A percentile compares a stretch with the other conserved stretches of the same genome.
Conservation (phyloP, 2,329 filamentous ascomycete species). For the Coniochaeta hoffmannii region DNA sequence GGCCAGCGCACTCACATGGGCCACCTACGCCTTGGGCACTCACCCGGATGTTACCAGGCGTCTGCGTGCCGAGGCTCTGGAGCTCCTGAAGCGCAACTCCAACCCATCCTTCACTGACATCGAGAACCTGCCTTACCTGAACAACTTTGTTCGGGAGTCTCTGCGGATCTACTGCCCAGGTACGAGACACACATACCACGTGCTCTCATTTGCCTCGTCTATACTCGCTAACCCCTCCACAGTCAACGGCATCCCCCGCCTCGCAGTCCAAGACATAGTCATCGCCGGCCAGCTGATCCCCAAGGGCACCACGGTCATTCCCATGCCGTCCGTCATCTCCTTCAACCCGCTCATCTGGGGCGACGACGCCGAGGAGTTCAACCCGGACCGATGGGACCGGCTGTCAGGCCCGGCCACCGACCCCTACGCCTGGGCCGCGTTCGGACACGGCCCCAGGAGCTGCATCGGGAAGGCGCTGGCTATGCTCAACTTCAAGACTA, state of each 20-base stretch:
- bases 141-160: conserved; percentile 26
- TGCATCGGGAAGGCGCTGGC: conserved; percentile 30
- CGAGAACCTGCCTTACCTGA: conserved; percentile 22
- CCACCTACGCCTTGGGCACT: conserved; percentile 21
- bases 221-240: background rate
- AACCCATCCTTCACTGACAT: conserved; percentile 20
- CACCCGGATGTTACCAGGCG: conserved; percentile 21
- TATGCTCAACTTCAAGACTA: conserved; percentile 28
- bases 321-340: conserved; percentile 12
- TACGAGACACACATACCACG: conserved; percentile 5
- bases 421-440: conserved; percentile 26
- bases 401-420: conserved; percentile 15
- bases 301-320: conserved; percentile 16
- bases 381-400: conserved; percentile 16
- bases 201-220: background rate
- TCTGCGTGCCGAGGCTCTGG: conserved; percentile 23
- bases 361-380: conserved; percentile 14
- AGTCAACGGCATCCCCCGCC: background rate
- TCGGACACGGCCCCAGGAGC: conserved; percentile 27
- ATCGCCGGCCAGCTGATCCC: conserved; percentile 16
- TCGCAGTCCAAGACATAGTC: conserved; percentile 8
- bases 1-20: conserved; percentile 24
- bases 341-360: conserved; percentile 18
- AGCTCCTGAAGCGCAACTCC: conserved; percentile 8
- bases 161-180: conserved; percentile 24